Evolutionary conservation across 805 yeast genomes (phyloP).

Genomic region (Teunomyces tritomae): DNA sequence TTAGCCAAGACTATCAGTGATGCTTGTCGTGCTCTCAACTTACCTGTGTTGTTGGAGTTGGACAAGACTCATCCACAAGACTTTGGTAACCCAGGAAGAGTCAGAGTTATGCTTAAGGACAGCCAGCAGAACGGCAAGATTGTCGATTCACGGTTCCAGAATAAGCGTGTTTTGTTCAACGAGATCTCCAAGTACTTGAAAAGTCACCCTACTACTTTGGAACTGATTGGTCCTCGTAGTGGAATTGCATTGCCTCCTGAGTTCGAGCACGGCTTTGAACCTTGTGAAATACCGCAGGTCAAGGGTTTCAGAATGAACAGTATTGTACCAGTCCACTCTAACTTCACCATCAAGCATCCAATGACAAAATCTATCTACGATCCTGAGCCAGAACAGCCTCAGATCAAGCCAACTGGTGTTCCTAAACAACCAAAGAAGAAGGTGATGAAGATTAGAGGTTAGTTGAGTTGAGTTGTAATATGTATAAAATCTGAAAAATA

Average conservation of each 20-base stretch:
- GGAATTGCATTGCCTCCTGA: slow-evolving; percentile 68
- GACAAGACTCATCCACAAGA: slow-evolving; percentile 94
- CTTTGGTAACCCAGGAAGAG: slow-evolving; percentile 97
- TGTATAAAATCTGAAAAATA: too few species aligned
- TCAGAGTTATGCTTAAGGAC: slow-evolving; percentile 64
- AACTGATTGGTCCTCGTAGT: slow-evolving; percentile 46
- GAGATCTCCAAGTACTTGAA: slow-evolving; percentile 60
- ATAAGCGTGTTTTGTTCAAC: slow-evolving; percentile 64
- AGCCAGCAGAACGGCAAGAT: slow-evolving; percentile 38
- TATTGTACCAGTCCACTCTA: slow-evolving; percentile 84
- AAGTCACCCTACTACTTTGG: slow-evolving; percentile 65
- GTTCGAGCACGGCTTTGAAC: slow-evolving; percentile 47
- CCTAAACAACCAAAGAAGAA: slow-evolving; percentile 53
- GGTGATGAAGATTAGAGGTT: slow-evolving; percentile 60
- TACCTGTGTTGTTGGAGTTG: slow-evolving; percentile 60
- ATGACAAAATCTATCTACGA: slow-evolving; percentile 70
- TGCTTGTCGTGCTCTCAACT: slow-evolving; percentile 50
- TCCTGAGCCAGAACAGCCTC: slow-evolving; percentile 36
- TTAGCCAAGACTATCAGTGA: slow-evolving; percentile 79
- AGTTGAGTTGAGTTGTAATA: not conserved
- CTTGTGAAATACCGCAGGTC: slow-evolving; percentile 70
- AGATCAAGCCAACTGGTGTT: slow-evolving; percentile 29
- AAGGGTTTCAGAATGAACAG: slow-evolving; percentile 83
- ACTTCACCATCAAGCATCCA: slow-evolving; percentile 79
- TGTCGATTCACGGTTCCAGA: slow-evolving; percentile 25